Conservation (phyloP, 148 eudicot species). For the Amaranthus cruentus region DNA sequence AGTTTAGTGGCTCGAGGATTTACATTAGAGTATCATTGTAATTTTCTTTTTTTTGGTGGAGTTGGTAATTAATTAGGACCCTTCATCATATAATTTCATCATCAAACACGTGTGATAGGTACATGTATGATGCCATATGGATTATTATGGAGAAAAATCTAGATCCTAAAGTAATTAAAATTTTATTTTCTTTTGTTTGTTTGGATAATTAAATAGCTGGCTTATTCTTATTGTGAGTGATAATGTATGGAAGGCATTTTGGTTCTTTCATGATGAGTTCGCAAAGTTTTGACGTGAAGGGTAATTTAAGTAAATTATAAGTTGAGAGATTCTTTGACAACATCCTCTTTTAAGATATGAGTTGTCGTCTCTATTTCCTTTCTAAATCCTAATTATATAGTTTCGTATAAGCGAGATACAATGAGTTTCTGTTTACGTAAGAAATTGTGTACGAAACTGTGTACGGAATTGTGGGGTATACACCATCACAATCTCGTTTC, state of each 20-base stretch:
- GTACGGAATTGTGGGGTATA: background rate
- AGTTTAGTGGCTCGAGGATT: constrained; percentile 26
- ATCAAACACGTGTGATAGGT: constrained; percentile 37
- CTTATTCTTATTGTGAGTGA: constrained; percentile 16
- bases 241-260: constrained; percentile 14
- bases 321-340: constrained; percentile 1
- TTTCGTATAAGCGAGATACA: background rate
- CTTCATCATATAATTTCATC: constrained; percentile 15
- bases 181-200: background rate
- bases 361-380: no score
- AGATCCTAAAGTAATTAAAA: background rate
- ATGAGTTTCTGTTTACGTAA: constrained; percentile 5
- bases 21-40: background rate
- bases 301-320: constrained; percentile 19
- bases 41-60: constrained; percentile 16
- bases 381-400: no score
- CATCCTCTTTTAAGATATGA: constrained; percentile 12
- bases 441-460: background rate
- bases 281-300: constrained; percentile 32
- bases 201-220: constrained; percentile 8
- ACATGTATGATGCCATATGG: constrained; percentile 17
- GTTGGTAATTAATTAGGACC: constrained; percentile 23
- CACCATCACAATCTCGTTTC: background rate
- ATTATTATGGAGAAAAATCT: no score
- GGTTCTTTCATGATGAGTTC: constrained; percentile 18